Evolutionary conservation across 2,329 filamentous ascomycete genomes (phyloP), one percentile per base, ranked within the genome.

Genomic region (Phialophora verrucosa): DNA sequence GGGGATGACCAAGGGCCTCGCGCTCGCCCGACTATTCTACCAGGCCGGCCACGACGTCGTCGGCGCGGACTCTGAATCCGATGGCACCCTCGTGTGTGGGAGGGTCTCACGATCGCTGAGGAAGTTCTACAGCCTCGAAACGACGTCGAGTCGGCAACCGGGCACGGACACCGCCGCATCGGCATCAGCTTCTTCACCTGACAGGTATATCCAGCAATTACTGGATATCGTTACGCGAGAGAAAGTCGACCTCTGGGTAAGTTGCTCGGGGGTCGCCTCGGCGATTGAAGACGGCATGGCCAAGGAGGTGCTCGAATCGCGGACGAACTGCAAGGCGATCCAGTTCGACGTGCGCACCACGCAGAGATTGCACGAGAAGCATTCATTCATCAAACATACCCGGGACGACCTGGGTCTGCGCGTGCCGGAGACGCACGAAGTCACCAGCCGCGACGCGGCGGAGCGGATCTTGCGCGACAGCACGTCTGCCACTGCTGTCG

Each of bases 1-100:
- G 2, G 86, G 87, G 54, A 93, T 91, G 84, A 83, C 86, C 51
- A 91, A 92, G 74, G 90, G 90, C 3, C 81, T 93, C 2, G 79
- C 82, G 0, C 78, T 93, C 8, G 88, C 90, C 4, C 85, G 91
- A 38, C 76, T 85, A 3, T 90, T 92, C 75, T 82, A 89, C 70
- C 76, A 83, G 27, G 82, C 83, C 0, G 88, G 89, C 2, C 88
- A 92, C 75, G 82, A 83, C n/a, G 89, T 93, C 47, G 84, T 93
- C 49, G 90, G 89, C 4, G 90, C 89, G 11, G 90, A 92, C 73
- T 86, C 88, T 59, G 82, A 86, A 56, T 76, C 80, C 1, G 64
- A 76, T 23, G 75, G 78, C n/a, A 75, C 83, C 35, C 78, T 82
- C 0, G 82, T 83, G 1, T 79, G 82, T 5, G 88, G 87, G 3